Conservation (phyloP, 1,139 yeast genomes). For the Sugiyamaella castrensis region DNA sequence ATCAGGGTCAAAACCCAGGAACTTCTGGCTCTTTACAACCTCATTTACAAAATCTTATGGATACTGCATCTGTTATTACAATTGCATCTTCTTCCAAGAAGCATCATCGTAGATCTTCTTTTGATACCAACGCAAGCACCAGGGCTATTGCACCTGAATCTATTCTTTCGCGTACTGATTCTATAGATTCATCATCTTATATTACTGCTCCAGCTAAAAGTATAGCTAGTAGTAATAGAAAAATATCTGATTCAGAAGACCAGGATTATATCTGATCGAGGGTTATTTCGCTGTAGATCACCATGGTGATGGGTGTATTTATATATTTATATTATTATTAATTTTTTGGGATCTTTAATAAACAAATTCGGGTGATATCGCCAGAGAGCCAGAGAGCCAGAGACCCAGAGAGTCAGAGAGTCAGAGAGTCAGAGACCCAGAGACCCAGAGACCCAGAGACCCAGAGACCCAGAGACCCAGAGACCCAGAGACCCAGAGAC, state of each 20-base stretch:
- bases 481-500: no score
- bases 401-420: no score
- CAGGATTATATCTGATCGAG: not conserved
- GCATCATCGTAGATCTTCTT: conserved; percentile 36
- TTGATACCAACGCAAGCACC: conserved; percentile 42
- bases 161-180: conserved; percentile 30
- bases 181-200: conserved; percentile 25
- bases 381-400: no score
- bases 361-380: no score
- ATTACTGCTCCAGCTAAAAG: conserved; percentile 18
- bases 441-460: no score
- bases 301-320: no score
- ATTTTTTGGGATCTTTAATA: no score
- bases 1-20: not conserved
- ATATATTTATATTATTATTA: no score
- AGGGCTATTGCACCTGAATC: conserved; percentile 40
- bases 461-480: no score
- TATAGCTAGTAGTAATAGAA: conserved; percentile 13
- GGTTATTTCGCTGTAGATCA: no score
- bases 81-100: conserved; percentile 39
- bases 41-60: conserved; percentile 21
- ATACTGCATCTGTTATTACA: conserved; percentile 40
- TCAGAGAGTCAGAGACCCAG: no score
- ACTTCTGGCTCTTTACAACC: not conserved
- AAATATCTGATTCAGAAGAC: conserved; percentile 10